Percentiles rank a stretch among this genome's conserved stretches.
These are phyloP conservation scores for Plantago ovata DNA, from an alignment of 257 asterid species.

Conservation along the genomic window DNA sequence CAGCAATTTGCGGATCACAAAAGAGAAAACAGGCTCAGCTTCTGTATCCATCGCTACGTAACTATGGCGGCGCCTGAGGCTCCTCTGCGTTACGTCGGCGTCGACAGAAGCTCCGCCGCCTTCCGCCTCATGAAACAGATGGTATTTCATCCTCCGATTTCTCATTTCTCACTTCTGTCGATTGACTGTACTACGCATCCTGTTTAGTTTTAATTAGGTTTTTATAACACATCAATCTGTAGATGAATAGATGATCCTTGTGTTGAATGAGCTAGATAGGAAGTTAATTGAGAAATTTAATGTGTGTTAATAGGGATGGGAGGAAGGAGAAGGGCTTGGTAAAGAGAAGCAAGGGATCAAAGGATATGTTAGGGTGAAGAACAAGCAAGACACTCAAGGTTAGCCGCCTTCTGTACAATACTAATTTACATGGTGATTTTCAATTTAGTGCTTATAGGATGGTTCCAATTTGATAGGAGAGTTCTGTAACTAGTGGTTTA, in stretches of 20 bases:
- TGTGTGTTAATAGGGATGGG: conserved; percentile 73
- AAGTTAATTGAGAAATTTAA: conserved; percentile 7
- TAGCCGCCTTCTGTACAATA: not conserved
- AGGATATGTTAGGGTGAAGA: conserved; percentile 81
- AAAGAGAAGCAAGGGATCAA: conserved; percentile 96
- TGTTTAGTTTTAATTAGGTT: not conserved
- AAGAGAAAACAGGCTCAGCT: conserved; percentile 16
- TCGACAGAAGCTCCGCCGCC: conserved; percentile 87
- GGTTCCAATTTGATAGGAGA: not conserved
- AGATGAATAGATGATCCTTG: not conserved
- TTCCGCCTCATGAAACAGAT: conserved; percentile 99
- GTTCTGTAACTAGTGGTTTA: not conserved
- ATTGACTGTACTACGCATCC: not conserved
- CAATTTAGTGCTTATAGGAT: not conserved
- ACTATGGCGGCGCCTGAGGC: conserved; percentile 82
- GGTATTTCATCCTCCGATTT: conserved; percentile 35
- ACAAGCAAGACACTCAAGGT: conserved; percentile 91
- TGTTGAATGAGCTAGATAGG: too few species aligned
- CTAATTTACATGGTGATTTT: not conserved
- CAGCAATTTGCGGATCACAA: conserved; percentile 15
- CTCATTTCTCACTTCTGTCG: not conserved
- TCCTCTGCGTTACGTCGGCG: conserved; percentile 83
- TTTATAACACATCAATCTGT: not conserved
- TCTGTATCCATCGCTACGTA: not conserved
- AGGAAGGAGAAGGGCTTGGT: conserved; percentile 99